Percentiles rank a stretch among this genome's conserved stretches.
These are phyloP conservation scores for Aspergillus bridgeri DNA, from an alignment of 495 filamentous ascomycete genomes.

Conservation along the genomic window DNA sequence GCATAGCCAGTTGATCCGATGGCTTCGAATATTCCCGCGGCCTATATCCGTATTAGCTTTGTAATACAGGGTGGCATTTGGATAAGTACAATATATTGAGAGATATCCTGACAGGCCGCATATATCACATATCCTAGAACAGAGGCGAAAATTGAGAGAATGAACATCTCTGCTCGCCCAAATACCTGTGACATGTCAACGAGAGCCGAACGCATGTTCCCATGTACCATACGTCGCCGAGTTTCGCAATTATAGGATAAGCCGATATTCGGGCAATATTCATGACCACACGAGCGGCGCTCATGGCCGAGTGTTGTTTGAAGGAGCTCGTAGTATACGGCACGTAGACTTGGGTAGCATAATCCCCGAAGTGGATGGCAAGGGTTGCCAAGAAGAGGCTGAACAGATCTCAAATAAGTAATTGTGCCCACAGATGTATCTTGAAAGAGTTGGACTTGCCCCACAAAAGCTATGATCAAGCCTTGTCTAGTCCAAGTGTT, in stretches of 20 bases:
- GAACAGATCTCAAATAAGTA: background rate
- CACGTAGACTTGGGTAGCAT: constrained; percentile 21
- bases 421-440: background rate
- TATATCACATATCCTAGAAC: constrained; percentile 19
- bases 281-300: constrained; percentile 21
- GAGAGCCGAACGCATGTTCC: too few relatives aligned
- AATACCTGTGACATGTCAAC: constrained; percentile 13
- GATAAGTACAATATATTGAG: constrained; percentile 21
- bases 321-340: constrained; percentile 23
- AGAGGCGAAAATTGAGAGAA: constrained; percentile 16
- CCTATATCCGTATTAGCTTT: constrained; percentile 4
- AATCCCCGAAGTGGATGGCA: constrained; percentile 23
- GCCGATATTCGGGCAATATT: constrained; percentile 25
- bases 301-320: constrained; percentile 26
- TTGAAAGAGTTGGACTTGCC: constrained; percentile 6
- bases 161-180: constrained; percentile 26
- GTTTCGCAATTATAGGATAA: constrained; percentile 26
- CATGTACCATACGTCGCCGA: constrained; percentile 18
- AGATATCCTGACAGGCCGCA: constrained; percentile 21
- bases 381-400: constrained; percentile 26
- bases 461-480: constrained; percentile 19
- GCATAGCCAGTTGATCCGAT: constrained; percentile 27
- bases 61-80: background rate
- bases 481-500: constrained; percentile 24
- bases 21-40: constrained; percentile 24